Conservation (phyloP, 352 stramenopile species). For the Phytophthora tubulina region DNA sequence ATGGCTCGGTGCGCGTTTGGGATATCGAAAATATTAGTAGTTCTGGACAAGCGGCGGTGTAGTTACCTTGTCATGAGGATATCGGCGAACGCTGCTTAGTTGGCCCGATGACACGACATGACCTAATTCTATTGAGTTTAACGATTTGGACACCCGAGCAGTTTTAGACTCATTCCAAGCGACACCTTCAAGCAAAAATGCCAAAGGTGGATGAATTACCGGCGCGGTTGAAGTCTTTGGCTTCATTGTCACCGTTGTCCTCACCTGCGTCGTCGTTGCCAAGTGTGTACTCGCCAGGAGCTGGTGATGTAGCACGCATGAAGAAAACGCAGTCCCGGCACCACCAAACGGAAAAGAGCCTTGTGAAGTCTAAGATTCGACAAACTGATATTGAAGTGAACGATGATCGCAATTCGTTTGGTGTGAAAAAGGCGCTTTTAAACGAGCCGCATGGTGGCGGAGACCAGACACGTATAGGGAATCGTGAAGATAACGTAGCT, state of each 20-base stretch:
- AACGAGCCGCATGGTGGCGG: not conserved
- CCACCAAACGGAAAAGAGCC: not conserved
- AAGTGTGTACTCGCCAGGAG: conserved; percentile 24
- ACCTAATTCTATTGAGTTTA: not conserved
- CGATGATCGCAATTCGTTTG: conserved; percentile 2
- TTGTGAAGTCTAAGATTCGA: conserved; percentile 3
- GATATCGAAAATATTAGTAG: conserved; percentile 59
- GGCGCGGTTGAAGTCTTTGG: conserved; percentile 13
- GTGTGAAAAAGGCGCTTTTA: not conserved
- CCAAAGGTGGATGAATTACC: conserved; percentile 2
- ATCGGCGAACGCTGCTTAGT: too few relatives aligned
- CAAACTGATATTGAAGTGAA: not conserved
- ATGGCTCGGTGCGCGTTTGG: conserved; percentile 76
- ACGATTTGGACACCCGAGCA: not conserved
- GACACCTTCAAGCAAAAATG: conserved; percentile 9
- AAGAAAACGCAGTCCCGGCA: not conserved
- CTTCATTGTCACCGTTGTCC: conserved; percentile 13
- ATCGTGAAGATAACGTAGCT: conserved; percentile 5
- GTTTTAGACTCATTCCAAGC: conserved; percentile 3
- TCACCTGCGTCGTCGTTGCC: conserved; percentile 27
- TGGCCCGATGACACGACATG: too few relatives aligned
- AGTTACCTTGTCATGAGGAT: not conserved
- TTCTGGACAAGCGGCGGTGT: conserved; percentile 27
- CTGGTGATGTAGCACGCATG: not conserved
- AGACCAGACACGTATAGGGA: not conserved